A percentile compares a stretch with the other conserved stretches of the same genome.
Evolutionary conservation across 140 eudicot genomes (phyloP).

Genomic region (Flaveria floridana): DNA sequence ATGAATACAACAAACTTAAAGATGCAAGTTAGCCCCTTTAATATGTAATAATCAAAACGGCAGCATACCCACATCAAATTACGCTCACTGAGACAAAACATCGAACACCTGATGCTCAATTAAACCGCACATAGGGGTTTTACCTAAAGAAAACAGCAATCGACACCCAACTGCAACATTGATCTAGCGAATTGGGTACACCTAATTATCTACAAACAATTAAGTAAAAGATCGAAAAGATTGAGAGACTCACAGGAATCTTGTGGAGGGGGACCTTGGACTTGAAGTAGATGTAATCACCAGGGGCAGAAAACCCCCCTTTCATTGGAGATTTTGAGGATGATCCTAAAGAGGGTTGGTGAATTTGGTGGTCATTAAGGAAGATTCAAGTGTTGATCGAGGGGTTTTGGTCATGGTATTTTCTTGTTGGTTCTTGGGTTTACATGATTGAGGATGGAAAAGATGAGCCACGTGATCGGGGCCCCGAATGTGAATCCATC

Average conservation of each 20-base stretch:
- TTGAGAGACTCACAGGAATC: constrained; percentile 74
- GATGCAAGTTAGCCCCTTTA: not conserved
- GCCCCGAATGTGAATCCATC: constrained; percentile 21
- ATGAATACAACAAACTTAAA: not conserved
- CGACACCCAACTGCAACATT: constrained; percentile 7
- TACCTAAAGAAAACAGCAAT: not conserved
- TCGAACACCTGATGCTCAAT: constrained; percentile 19
- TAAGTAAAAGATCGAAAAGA: constrained; percentile 14
- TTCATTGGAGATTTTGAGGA: constrained; percentile 51
- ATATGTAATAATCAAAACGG: not conserved
- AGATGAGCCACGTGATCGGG: constrained; percentile 34
- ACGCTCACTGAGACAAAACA: constrained; percentile 19
- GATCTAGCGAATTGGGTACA: constrained; percentile 6
- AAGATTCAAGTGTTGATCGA: constrained; percentile 28
- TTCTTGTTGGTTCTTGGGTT: not conserved
- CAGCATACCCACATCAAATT: constrained; percentile 19
- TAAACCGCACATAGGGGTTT: constrained; percentile 25
- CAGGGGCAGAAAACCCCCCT: constrained; percentile 85
- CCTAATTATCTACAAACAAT: not conserved
- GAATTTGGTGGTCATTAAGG: constrained; percentile 32
- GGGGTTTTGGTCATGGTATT: constrained; percentile 24
- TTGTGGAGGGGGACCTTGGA: constrained; percentile 98
- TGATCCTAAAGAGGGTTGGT: constrained; percentile 20
- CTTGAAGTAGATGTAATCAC: constrained; percentile 98
- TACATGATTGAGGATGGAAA: constrained; percentile 19